Conservation (phyloP, 805 yeast genomes). For the Clavispora vitiphila region DNA sequence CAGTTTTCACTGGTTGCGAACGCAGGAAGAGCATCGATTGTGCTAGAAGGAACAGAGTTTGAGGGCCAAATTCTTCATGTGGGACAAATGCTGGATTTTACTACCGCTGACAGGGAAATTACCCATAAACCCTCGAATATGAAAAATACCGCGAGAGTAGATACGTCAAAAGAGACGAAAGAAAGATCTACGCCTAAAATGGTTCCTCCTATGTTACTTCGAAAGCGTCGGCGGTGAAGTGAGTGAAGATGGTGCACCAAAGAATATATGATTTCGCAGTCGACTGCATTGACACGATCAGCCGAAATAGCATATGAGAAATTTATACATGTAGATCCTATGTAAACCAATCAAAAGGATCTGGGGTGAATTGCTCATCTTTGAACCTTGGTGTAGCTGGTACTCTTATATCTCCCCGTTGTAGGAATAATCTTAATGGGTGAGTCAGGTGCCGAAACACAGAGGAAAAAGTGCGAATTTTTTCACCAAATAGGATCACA, state of each 20-base stretch:
- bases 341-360: too few relatives aligned
- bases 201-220: conserved; percentile 14
- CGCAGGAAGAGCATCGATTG: conserved; percentile 50
- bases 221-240: conserved; percentile 5
- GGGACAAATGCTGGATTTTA: conserved; percentile 10
- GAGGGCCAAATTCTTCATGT: conserved; percentile 22
- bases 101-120: background rate
- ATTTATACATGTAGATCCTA: too few relatives aligned
- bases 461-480: conserved; percentile 2
- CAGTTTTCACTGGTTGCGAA: conserved; percentile 37
- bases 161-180: background rate
- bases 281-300: background rate
- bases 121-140: background rate
- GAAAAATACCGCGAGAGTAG: background rate
- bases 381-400: too few relatives aligned
- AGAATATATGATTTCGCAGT: background rate
- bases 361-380: too few relatives aligned
- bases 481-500: background rate
- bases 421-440: background rate
- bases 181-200: conserved; percentile 7
- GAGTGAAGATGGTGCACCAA: too few relatives aligned
- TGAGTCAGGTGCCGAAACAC: background rate
- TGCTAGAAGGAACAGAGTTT: conserved; percentile 34
- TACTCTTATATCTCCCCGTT: too few relatives aligned
- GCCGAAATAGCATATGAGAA: background rate